Conservation (phyloP, 2,329 filamentous ascomycete genomes). For the Paramyrothecium sp. region DNA sequence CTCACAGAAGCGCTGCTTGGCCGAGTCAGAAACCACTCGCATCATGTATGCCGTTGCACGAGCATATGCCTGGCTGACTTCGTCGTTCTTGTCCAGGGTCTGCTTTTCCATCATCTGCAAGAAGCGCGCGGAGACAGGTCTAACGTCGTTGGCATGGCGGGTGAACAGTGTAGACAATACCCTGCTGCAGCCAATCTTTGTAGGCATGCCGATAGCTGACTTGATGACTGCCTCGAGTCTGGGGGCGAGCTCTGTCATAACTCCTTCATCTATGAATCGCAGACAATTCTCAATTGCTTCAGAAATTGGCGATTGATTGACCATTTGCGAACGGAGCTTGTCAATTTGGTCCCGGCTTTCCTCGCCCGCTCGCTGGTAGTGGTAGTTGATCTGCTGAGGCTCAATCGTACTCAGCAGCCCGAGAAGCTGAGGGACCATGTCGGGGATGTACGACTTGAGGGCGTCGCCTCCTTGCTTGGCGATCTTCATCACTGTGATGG, state of each 20-base stretch:
- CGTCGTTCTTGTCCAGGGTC: constrained; percentile 88
- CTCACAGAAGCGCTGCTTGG: constrained; percentile 49
- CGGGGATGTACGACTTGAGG: constrained; percentile 76
- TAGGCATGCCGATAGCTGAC: constrained; percentile 83
- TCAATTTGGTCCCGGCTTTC: constrained; percentile 88
- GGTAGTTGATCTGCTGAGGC: constrained; percentile 84
- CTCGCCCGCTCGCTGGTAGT: constrained; percentile 87
- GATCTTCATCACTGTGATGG: constrained; percentile 81
- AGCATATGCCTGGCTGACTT: constrained; percentile 87
- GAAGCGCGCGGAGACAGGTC: constrained; percentile 72
- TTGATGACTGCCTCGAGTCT: constrained; percentile 78
- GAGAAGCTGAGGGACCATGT: constrained; percentile 78
- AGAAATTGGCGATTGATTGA: constrained; percentile 84
- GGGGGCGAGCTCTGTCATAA: constrained; percentile 73
- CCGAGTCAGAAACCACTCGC: constrained; percentile 50
- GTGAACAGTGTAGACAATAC: constrained; percentile 84
- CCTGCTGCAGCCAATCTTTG: constrained; percentile 86
- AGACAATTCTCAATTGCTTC: constrained; percentile 89
- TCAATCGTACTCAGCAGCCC: constrained; percentile 84
- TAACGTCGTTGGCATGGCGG: constrained; percentile 72
- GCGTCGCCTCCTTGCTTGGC: constrained; percentile 84
- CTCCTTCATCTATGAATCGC: constrained; percentile 73
- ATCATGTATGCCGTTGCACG: constrained; percentile 83
- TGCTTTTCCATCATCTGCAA: constrained; percentile 77
- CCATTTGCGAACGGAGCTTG: constrained; percentile 76